Evolutionary conservation across 352 stramenopile genomes (phyloP).

Genomic region (Globisporangium polare): DNA sequence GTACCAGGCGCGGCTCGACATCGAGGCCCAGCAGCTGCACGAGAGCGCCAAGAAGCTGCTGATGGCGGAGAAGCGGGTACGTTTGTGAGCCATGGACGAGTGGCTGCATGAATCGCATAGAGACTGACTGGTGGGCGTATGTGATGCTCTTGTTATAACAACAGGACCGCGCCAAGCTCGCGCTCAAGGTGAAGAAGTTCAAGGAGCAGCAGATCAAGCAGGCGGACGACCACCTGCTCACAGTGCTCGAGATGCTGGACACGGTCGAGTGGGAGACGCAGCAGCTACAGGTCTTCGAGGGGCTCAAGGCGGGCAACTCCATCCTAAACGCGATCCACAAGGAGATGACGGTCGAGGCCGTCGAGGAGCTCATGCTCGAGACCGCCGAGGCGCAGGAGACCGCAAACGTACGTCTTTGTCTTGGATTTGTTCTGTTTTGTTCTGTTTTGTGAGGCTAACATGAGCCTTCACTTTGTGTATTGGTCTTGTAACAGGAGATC

Average conservation of each 20-base stretch:
- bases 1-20: slow-evolving; percentile 78
- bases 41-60: slow-evolving; percentile 77
- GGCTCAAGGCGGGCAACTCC: slow-evolving; percentile 84
- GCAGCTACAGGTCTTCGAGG: slow-evolving; percentile 87
- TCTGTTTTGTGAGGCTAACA: background rate
- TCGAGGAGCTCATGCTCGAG: slow-evolving; percentile 88
- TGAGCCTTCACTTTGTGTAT: background rate
- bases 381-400: slow-evolving; percentile 81
- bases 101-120: background rate
- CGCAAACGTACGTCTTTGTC: slow-evolving; percentile 47
- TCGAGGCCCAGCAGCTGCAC: slow-evolving; percentile 76
- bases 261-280: slow-evolving; percentile 88
- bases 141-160: background rate
- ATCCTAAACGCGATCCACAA: slow-evolving; percentile 88
- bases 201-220: slow-evolving; percentile 88
- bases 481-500: slow-evolving; percentile 63
- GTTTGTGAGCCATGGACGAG: background rate
- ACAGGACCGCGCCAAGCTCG: slow-evolving; percentile 81
- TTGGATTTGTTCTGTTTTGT: background rate
- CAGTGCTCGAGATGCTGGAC: slow-evolving; percentile 84
- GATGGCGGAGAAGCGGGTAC: slow-evolving; percentile 58
- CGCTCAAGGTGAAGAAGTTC: slow-evolving; percentile 88
- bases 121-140: background rate
- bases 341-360: slow-evolving; percentile 85
- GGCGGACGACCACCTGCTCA: slow-evolving; percentile 81